Conservation (phyloP, 1,139 yeast species). For the Blastobotrys apis region DNA sequence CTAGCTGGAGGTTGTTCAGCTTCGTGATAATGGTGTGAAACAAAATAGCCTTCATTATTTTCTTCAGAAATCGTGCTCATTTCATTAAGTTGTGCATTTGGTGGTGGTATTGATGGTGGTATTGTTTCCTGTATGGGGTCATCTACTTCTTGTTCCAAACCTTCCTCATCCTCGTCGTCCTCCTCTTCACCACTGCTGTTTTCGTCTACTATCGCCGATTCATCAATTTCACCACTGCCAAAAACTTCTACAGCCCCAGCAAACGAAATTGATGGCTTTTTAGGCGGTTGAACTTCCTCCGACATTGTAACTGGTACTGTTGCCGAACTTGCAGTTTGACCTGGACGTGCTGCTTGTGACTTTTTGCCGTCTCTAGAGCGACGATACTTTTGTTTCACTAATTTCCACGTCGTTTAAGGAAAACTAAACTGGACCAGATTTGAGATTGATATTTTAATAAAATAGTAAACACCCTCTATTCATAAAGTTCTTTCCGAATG, state of each 20-base stretch:
- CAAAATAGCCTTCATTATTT: conserved; percentile 1
- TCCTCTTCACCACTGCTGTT: neutral
- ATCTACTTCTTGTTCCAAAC: neutral
- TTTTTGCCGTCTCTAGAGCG: conserved; percentile 1
- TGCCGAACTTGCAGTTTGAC: no score
- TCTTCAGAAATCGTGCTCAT: neutral
- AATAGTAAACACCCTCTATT: no score
- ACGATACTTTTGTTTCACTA: conserved; percentile 1
- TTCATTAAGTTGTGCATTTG: neutral
- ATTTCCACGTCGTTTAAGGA: conserved; percentile 6
- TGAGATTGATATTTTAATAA: no score
- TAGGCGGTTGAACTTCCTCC: no score
- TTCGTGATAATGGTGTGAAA: neutral
- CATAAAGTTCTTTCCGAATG: no score
- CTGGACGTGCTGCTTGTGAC: neutral
- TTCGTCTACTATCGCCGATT: no score
- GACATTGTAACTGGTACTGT: no score
- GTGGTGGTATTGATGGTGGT: neutral
- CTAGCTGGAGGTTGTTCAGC: neutral
- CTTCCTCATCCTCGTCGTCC: neutral
- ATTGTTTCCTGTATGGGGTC: neutral
- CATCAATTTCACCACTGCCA: no score
- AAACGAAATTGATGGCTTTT: conserved; percentile 10
- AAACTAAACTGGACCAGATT: no score
- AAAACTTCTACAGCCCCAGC: conserved; percentile 10